Conservation (phyloP, 331 rosid genomes). For the Cucumis variabilis region DNA sequence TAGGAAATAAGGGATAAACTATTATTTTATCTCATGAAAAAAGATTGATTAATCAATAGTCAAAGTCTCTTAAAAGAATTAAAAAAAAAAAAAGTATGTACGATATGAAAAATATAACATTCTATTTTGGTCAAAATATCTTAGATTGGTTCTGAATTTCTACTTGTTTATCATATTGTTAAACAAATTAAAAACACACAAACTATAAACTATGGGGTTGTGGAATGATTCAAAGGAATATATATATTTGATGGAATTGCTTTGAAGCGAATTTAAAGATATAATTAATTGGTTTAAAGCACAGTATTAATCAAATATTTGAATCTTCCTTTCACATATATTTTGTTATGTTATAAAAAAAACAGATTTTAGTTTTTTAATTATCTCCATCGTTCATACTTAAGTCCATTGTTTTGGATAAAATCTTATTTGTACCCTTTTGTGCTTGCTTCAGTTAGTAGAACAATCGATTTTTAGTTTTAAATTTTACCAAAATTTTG, state of each 20-base stretch:
- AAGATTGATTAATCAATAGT: neutral
- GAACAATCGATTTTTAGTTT: too few species aligned
- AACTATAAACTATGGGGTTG: neutral
- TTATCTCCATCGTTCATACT: too few species aligned
- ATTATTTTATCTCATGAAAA: neutral
- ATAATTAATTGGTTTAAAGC: too few species aligned
- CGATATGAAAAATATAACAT: neutral
- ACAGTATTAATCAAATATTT: too few species aligned
- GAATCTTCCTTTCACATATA: too few species aligned
- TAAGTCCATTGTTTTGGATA: too few species aligned
- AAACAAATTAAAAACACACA: neutral
- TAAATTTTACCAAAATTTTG: too few species aligned
- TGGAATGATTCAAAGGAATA: neutral
- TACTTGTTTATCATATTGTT: neutral
- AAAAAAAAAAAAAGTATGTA: neutral
- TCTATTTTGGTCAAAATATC: neutral
- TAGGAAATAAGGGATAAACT: neutral
- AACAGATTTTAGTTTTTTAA: too few species aligned
- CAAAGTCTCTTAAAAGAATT: neutral
- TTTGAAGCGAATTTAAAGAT: neutral
- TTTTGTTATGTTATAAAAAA: too few species aligned
- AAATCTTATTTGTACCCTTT: too few species aligned
- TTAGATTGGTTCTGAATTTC: neutral
- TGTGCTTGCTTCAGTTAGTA: too few species aligned
- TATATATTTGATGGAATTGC: neutral